Evolutionary conservation across 139 green algal genomes (phyloP), one percentile per base, ranked within the genome.

Genomic region (Monoraphidium neglectum): DNA sequence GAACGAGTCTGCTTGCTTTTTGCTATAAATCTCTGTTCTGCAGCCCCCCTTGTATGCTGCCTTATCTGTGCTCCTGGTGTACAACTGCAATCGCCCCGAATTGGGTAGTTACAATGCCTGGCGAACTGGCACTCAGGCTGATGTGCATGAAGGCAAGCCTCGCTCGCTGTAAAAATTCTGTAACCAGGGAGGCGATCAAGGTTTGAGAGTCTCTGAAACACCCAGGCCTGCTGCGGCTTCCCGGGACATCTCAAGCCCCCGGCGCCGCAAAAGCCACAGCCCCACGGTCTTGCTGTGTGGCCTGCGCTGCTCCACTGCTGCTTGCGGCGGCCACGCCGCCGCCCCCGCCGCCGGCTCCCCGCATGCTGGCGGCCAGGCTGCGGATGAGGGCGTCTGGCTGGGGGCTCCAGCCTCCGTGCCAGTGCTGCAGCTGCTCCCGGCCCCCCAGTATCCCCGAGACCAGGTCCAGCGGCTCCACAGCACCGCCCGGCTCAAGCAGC

Each of bases 401-500:
- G 33, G 32, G 49, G 53, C 33, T 47, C 35, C 28, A 69, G 51
- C 70, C 46, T 26, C 69, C 69, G n/a, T 32, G 21, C 37, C 33
- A 36, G 23, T 64, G 43, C 67, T 68, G 40, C 61, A 60, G 32
- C 54, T 59, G 53, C n/a, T 68, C 24, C 56, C n/a, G 30, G 43
- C 18, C 68, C 18, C 69, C 70, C n/a, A 77, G 51, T 28, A 74
- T n/a, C 2, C 60, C 68, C 47, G 68, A 61, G 21, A 84, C 5
- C 21, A 84, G 68, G 6, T 80, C 49, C 36, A 70, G 60, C 0
- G 79, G 79, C 32, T 84, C 79, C 37, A 74, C 15, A 0, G 73
- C 51, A 12, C 79, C 79, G 3, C 79, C 79, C 1, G 79, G 72
- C 35, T 65, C 59, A 8, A 84, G 68, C 47, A 84, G 74, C 38